Evolutionary conservation across 1,284 basidiomycete species (phyloP), one percentile per base, ranked within the genome.

Genomic region (Heliocybe sulcata): DNA sequence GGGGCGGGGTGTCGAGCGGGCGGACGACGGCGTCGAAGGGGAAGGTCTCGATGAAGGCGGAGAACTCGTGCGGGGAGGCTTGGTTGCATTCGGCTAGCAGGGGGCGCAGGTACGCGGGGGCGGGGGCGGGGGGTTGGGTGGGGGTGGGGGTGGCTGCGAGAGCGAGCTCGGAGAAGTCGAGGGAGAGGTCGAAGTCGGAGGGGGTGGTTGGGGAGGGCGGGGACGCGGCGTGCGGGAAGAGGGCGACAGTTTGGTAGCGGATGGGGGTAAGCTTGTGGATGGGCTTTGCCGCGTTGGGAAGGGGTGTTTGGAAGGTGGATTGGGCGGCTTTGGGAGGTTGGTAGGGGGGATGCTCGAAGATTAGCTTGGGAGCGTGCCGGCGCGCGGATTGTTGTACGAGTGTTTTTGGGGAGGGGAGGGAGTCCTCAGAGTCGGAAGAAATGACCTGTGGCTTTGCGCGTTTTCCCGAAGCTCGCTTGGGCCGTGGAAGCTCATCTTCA

Each of bases 41-140:
- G 63, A 92, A 91, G 26, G 81, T 81, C 59, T 85, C 79, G 42
- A 92, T 87, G 69, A 92, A 92, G 10, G 84, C 78, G 48, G 85
- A 87, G 63, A 92, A 91, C 59, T 90, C 87, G 61, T 85, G 77
- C 8, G 85, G 79, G 6, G 77, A 77, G 26, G 72, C 68, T 64
- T 91, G 87, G 35, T 74, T 71, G 59, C 88, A 91, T 67, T 89
- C 86, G 9, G 71, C 70, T 16, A 91, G 69, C 1, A 91, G 73
- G 9, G 85, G 81, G 38, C 69, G 61, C 4, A 90, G 75, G 61
- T 83, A 80, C 33, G 69, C 71, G 0, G 85, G 80, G 33, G 64
- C 60, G 14, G 63, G 19, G 48, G 57, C 19, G 54, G 50, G 11
- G 55, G 58, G 9, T 48, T 59, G 55, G 42, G 51, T 45, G 16